Evolutionary conservation across 345 rosid species (phyloP), one percentile per base, ranked within the genome.

Genomic region (Gossypium ekmanianum): DNA sequence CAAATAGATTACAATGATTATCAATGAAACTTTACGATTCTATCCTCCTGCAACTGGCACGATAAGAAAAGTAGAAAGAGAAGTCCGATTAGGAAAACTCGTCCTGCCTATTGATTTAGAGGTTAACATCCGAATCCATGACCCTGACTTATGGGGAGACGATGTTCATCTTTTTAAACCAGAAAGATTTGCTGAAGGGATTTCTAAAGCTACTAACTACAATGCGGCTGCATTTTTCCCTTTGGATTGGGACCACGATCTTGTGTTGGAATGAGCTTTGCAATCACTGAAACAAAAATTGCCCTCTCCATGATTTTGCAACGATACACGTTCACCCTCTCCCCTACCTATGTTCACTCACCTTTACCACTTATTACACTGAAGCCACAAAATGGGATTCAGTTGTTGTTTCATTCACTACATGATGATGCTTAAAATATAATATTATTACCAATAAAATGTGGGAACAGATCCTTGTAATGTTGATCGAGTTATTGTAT

Each of bases 101-200:
- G 57, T 27, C 24, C 26, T 88, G 44, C 87, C 87, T 8, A 76
- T 67, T 10, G 61, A 77, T 29, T 29, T 80, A 56, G 4, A 12
- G 34, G 0, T 47, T 5, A 6, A 7, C 13, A 76, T 84, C 26
- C 73, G 74, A 1, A 29, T 12, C 69, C 79, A 79, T 27, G 72
- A 83, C 50, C 75, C 83, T 64, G 34, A 74, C 20, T 52, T 80
- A 39, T 84, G 88, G 91, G 87, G 88, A 55, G 81, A 80, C 2
- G 87, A 83, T 69, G 81, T 41, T 16, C 68, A 79, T 45, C 72
- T 70, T 41, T 87, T 82, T 79, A 81, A 78, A 67, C 87, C 85
- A 2, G 82, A 85, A 43, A 81, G 88, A 64, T 84, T 84, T 48
- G 77, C 83, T 0, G 81, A 80, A 68, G 87, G 88, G 45, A 70